phyloP scores from a whole-genome alignment of 2,329 filamentous ascomycete species.

The Thielaviopsis populi region DNA sequence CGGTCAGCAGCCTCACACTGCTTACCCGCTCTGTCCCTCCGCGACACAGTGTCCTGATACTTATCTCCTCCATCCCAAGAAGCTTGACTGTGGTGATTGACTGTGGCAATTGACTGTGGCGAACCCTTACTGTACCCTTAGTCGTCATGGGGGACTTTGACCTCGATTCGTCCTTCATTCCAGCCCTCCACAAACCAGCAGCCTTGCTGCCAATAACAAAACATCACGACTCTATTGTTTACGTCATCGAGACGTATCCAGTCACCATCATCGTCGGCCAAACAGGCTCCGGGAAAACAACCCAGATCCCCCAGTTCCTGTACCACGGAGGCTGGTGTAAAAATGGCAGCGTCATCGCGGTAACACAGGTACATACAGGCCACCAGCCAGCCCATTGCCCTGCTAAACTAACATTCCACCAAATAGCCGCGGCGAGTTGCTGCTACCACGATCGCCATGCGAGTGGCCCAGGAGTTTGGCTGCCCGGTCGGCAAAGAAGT shows the following conservation, averaged over 20 bases:
- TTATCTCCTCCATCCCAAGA: too few relatives aligned
- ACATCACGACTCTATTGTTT: slow-evolving; percentile 64
- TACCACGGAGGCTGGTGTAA: slow-evolving; percentile 79
- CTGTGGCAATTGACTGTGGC: too few relatives aligned
- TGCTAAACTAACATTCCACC: not conserved
- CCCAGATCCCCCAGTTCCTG: slow-evolving; percentile 85
- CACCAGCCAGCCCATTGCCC: slow-evolving; percentile 18
- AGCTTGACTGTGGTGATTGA: not conserved
- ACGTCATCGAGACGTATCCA: slow-evolving; percentile 68
- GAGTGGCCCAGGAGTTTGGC: slow-evolving; percentile 79
- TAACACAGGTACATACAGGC: slow-evolving; percentile 59
- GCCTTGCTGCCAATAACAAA: slow-evolving; percentile 74
- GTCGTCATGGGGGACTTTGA: slow-evolving; percentile 40
- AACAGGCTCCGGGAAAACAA: slow-evolving; percentile 90
- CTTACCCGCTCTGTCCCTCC: not conserved
- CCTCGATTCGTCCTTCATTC: slow-evolving; percentile 49
- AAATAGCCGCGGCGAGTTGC: slow-evolving; percentile 71
- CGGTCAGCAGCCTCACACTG: not conserved
- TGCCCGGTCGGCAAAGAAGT: slow-evolving; percentile 81
- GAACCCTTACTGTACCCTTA: slow-evolving; percentile 10
- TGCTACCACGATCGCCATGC: slow-evolving; percentile 72
- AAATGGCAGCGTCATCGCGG: slow-evolving; percentile 66
- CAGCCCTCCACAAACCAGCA: slow-evolving; percentile 72
- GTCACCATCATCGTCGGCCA: slow-evolving; percentile 86
- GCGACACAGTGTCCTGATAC: too few relatives aligned